Evolutionary conservation across 371 early-diverging fungal species (phyloP), one percentile per base, ranked within the genome.

Genomic region (Actinomucor elegans): DNA sequence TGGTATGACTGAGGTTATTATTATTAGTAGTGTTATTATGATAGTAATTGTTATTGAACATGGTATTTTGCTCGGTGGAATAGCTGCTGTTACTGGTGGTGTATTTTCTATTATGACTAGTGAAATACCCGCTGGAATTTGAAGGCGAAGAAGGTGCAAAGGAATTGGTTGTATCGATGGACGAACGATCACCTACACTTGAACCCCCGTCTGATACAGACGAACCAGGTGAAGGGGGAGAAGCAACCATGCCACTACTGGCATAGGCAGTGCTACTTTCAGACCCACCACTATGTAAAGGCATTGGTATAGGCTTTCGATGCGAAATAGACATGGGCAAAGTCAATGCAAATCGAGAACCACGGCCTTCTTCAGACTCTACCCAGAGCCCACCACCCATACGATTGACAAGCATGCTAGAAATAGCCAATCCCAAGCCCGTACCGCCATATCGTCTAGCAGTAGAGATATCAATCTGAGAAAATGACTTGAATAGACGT

Each of bases 341-440:
- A 1, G 83, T 83, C 24, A 83, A 64, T 0, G 83, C 80, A 52
- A 83, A 83, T 8, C 80, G 53, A 0, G 83, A 82, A 21, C 83
- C 83, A 11, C 55, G 46, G 2, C 71, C 71, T 51, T 77, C 71
- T 42, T 80, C 80, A 7, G 81, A 80, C 49, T 83, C 83, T 4
- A 83, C 83, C 83, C 83, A 83, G 9, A 83, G 61, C 8, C 75
- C 75, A 15, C 83, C 83, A 6, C 83, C 83, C 83, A 83, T 83
- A 23, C 74, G 69, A 50, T 80, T 79, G 2, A 80, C 83, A 3
- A 83, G 56, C 18, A 75, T 78, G 23, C 76, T 77, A 23, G 80
- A 79, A 28, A 83, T 83, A n/a, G 83, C 81, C 31, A 83, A 54
- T 10, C 83, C 83, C 7, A 83, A 63, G 9, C 83, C 83, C 2